Evolutionary conservation across 2,329 filamentous ascomycete species (phyloP).

Genomic region (Neospermospora avenae): DNA sequence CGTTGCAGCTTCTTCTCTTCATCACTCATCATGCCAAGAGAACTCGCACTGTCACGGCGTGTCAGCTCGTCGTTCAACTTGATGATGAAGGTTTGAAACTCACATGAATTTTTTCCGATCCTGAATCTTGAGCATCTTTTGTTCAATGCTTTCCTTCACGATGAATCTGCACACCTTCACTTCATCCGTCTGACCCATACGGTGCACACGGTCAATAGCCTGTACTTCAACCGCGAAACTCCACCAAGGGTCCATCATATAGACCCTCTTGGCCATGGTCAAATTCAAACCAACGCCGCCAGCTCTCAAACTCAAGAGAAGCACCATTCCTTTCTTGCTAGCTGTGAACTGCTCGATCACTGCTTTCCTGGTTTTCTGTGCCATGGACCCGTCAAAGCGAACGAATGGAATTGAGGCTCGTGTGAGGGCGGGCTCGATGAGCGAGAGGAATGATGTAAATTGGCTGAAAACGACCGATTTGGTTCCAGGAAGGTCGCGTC

Average conservation of each 20-base stretch:
- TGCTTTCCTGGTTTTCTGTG: slow-evolving; percentile 76
- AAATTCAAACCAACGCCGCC: slow-evolving; percentile 93
- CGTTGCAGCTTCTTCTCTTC: slow-evolving; percentile 88
- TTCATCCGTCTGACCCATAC: slow-evolving; percentile 88
- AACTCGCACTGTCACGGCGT: slow-evolving; percentile 67
- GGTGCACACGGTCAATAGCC: slow-evolving; percentile 94
- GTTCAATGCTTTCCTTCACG: slow-evolving; percentile 86
- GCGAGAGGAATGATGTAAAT: slow-evolving; percentile 91
- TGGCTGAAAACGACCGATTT: slow-evolving; percentile 96
- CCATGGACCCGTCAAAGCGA: slow-evolving; percentile 89
- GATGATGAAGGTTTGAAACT: slow-evolving; percentile 42
- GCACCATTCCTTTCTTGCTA: slow-evolving; percentile 61
- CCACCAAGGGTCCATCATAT: slow-evolving; percentile 99
- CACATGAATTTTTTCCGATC: slow-evolving; percentile 95
- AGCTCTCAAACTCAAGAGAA: slow-evolving; percentile 81
- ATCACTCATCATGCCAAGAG: slow-evolving; percentile 89
- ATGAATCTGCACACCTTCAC: slow-evolving; percentile 88
- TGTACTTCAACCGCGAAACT: slow-evolving; percentile 95
- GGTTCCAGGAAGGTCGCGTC: slow-evolving; percentile 60
- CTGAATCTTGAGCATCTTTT: slow-evolving; percentile 90
- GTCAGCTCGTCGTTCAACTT: slow-evolving; percentile 13
- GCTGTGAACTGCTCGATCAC: slow-evolving; percentile 72
- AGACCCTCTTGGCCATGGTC: slow-evolving; percentile 84
- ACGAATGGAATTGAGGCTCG: slow-evolving; percentile 72
- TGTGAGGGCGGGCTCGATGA: slow-evolving; percentile 78